Base-by-base conservation (phyloP, 345 rosid species). In the Aquilaria yunnanensis region DNA sequence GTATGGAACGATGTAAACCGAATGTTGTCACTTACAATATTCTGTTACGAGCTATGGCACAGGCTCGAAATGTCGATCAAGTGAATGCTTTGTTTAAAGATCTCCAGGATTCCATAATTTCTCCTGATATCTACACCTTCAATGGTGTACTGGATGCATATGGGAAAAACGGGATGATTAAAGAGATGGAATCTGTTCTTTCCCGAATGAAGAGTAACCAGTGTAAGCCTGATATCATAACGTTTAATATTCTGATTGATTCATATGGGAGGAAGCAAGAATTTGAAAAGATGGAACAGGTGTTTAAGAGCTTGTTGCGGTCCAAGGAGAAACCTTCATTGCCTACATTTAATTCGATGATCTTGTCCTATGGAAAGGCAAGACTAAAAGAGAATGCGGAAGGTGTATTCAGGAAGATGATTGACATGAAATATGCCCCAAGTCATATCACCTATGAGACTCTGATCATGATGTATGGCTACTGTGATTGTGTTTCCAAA, bases 111-210 rank as follows among this genome's bases (percentile, higher is more conserved):
- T 84, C 92, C 55, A 59, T 62, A 31, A 63, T 93, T 73, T 76
- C 92, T 1, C 87, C 92, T 13, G 98, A 93, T 62, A 73, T 81
- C 45, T 90, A 86, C 56, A 90, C 97, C 0, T 93, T 67, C 43
- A 93, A 93, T 12, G 98, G 98, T 11, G 90, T 93, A 61, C 81
- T 93, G 97, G 98, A 90, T 81, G 98, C 87, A 1, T 90, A 87
- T 70, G 98, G 98, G 57, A 93, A 93, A 66, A 87, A 79, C 43
- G 87, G 97, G 72, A 89, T 93, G 97, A 89, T 93, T 14, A 76
- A 64, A 50, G 97, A 93, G 71, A 93, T 93, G 98, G 98, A 93
- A 62, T 74, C 74, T 49, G 78, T 90, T 66, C 97, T 93, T 72
- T 69, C 90, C 46, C 80, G 75, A 37, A 86, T 93, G 98, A 89